Evolutionary conservation across 2,329 filamentous ascomycete genomes (phyloP).

Genomic region (Aspergillus carbonarius): DNA sequence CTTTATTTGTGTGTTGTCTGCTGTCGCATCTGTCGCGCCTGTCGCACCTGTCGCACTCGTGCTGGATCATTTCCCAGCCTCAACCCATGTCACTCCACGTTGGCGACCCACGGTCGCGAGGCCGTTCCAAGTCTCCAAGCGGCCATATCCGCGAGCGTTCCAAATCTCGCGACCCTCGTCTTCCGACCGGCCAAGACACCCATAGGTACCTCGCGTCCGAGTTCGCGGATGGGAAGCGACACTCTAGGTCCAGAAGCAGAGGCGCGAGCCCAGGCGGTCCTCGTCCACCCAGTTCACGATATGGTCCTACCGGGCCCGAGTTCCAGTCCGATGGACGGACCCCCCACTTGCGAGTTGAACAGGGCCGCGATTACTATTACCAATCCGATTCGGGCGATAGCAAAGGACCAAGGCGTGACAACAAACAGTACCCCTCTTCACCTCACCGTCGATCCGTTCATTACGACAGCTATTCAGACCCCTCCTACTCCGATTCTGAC

Average conservation of each 20-base stretch:
- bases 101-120: conserved; percentile 43
- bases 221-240: conserved; percentile 27
- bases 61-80: conserved; percentile 2
- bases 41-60: background rate
- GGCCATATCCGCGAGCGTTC: conserved; percentile 43
- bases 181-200: conserved; percentile 15
- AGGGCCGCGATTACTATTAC: conserved; percentile 25
- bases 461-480: conserved; percentile 25
- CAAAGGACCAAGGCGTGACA: conserved; percentile 11
- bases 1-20: background rate
- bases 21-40: background rate
- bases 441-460: conserved; percentile 23
- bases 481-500: conserved; percentile 30
- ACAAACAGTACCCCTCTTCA: conserved; percentile 17
- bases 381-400: conserved; percentile 27
- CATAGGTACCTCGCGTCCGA: conserved; percentile 31
- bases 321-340: conserved; percentile 22
- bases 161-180: conserved; percentile 43
- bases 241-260: conserved; percentile 21
- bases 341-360: conserved; percentile 18
- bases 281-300: conserved; percentile 21
- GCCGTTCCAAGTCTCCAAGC: conserved; percentile 46
- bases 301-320: conserved; percentile 23
- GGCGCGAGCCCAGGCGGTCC: conserved; percentile 18
- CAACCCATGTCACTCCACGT: conserved; percentile 39